Evolutionary conservation across 257 asterid species (phyloP).

Genomic region (Fraxinus cuspidata): DNA sequence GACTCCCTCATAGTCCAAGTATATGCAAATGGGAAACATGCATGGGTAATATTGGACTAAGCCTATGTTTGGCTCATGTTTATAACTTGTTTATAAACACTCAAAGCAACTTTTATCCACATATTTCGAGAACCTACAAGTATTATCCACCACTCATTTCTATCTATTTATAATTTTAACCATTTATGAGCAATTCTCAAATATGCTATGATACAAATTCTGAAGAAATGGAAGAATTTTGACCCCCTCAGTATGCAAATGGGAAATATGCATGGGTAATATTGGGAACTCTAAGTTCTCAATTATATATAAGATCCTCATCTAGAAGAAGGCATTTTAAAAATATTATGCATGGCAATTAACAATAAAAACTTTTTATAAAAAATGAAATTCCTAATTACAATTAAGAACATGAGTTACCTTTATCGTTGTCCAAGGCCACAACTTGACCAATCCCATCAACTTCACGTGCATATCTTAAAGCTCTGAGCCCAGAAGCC

Average conservation of each 20-base stretch:
- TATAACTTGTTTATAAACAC: too few species aligned
- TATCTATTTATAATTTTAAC: too few species aligned
- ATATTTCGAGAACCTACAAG: too few species aligned
- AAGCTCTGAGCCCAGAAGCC: constrained; percentile 95
- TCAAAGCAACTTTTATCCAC: too few species aligned
- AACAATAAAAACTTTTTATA: constrained; percentile 2
- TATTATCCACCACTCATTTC: too few species aligned
- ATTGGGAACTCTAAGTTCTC: neutral
- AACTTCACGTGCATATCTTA: constrained; percentile 93
- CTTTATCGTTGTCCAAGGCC: constrained; percentile 90
- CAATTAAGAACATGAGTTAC: constrained; percentile 32
- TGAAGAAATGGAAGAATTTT: neutral
- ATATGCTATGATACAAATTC: neutral
- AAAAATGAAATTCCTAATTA: neutral
- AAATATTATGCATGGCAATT: neutral
- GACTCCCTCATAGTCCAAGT: neutral
- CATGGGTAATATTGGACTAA: neutral
- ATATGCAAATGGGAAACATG: neutral
- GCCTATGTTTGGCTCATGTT: too few species aligned
- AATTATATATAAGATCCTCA: neutral
- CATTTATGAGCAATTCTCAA: too few species aligned
- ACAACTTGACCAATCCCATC: constrained; percentile 94
- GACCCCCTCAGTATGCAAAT: neutral
- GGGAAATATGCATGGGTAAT: neutral
- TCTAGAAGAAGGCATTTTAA: neutral